Conservation (phyloP, 179 eudicot genomes). For the Beta corolliflora region DNA sequence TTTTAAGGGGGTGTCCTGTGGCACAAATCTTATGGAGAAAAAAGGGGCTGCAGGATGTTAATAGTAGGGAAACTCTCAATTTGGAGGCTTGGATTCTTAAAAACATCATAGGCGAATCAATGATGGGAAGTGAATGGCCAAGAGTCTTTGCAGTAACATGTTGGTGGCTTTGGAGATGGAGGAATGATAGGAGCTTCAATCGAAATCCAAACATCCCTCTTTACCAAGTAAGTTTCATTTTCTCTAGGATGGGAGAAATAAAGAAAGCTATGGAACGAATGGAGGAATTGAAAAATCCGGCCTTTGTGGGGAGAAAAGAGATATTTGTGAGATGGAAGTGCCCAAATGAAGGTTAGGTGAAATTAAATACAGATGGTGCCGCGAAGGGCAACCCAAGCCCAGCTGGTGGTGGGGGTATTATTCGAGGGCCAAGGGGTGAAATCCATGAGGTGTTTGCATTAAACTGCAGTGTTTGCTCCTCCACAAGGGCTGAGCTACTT, state of each 20-base stretch:
- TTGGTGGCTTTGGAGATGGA: neutral
- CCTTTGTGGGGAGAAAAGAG: rapidly evolving
- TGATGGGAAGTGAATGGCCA: neutral
- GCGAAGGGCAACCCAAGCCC: neutral
- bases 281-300: rapidly evolving
- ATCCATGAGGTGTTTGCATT: neutral
- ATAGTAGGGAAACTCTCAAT: rapidly evolving
- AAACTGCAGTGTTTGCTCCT: neutral
- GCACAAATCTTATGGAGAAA: neutral
- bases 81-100: neutral
- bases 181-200: neutral
- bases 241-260: neutral
- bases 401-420: neutral
- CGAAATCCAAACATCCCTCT: neutral
- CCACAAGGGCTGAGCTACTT: neutral
- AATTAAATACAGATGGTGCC: neutral
- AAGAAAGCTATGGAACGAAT: too few species aligned
- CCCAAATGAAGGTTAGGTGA: neutral
- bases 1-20: neutral
- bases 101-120: rapidly evolving
- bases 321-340: neutral
- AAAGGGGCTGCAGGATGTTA: neutral
- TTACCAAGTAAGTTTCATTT: neutral
- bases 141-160: neutral
- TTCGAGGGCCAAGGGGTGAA: neutral